Conservation (phyloP, 2,329 filamentous ascomycete species). For the Penicillium vulpinum region DNA sequence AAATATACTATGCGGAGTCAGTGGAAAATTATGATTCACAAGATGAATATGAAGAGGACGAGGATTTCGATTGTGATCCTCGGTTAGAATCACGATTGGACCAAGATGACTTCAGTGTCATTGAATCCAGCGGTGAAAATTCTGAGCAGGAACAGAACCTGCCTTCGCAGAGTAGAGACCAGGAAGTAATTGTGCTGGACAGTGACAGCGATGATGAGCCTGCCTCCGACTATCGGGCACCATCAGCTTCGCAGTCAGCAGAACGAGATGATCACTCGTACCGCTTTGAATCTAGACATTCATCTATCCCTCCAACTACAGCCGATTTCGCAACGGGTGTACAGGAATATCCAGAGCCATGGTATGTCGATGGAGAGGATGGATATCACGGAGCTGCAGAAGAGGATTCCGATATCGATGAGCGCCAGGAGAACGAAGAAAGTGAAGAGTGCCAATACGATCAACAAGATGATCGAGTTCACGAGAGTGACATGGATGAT, state of each 20-base stretch:
- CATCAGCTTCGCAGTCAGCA: background rate
- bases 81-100: background rate
- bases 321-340: background rate
- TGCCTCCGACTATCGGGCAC: conserved; percentile 5
- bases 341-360: conserved; percentile 3
- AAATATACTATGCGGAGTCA: conserved; percentile 4
- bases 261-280: background rate
- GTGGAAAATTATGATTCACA: conserved; percentile 7
- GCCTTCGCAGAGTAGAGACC: conserved; percentile 12
- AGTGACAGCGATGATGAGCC: conserved; percentile 45
- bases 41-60: conserved; percentile 14
- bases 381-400: background rate
- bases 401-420: background rate
- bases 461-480: conserved; percentile 3
- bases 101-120: conserved; percentile 11
- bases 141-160: conserved; percentile 4
- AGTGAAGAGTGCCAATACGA: background rate
- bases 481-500: conserved; percentile 21
- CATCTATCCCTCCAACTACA: background rate
- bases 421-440: conserved; percentile 2
- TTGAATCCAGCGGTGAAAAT: conserved; percentile 18
- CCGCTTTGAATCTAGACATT: background rate
- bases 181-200: conserved; percentile 44
- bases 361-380: conserved; percentile 2
- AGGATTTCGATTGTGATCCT: conserved; percentile 12